Base-by-base conservation (phyloP, 1,284 basidiomycete genomes). In the Ustilago curta region DNA sequence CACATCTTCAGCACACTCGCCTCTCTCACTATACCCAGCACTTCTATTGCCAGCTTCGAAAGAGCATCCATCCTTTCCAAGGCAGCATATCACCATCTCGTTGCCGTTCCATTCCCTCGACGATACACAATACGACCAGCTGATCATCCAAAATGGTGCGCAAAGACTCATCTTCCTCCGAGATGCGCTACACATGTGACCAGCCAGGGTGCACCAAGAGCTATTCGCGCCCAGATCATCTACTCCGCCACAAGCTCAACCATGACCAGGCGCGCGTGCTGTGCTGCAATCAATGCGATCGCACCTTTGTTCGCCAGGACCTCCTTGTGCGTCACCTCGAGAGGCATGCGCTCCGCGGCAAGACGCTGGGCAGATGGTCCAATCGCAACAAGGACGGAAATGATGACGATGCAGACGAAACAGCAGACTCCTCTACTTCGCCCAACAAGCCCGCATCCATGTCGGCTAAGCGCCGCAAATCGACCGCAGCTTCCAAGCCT, bases 221-320 rank as follows among this genome's bases (percentile, higher is more conserved):
- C 53, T 78, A 78, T 51, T 78, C 78, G 3, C 70, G 78, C 42
- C 70, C 71, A 0, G 78, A 79, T 31, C 78, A 79, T 63, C 72
- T 79, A 27, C 65, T 77, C 19, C 63, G 78, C 1, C 78, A 79
- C 60, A 77, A 78, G 50, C 70, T 79, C 64, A 77, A 78, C 42
- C 78, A 79, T 54, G 76, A 78, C 32, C 75, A 75, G 39, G 72
- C 60, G 3, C 64, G 70, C 35, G 65, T 73, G 7, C 62, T 79
- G 19, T 66, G 62, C 25, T 79, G 78, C 51, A 70, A 77, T 16
- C 74, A 79, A 37, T 79, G 78, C 56, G 78, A 77, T 27, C 71
- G 75, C 29, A 79, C 78, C n/a, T 80, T 80, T 51, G 76, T 80
- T 8, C 70, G 78, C 11, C 72, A 80, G 35, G 78, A 80, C 37